A percentile compares a stretch with the other conserved stretches of the same genome.
phyloP scores from a whole-genome alignment of 345 rosid genomes.

The Crucihimalaya himalaica region DNA sequence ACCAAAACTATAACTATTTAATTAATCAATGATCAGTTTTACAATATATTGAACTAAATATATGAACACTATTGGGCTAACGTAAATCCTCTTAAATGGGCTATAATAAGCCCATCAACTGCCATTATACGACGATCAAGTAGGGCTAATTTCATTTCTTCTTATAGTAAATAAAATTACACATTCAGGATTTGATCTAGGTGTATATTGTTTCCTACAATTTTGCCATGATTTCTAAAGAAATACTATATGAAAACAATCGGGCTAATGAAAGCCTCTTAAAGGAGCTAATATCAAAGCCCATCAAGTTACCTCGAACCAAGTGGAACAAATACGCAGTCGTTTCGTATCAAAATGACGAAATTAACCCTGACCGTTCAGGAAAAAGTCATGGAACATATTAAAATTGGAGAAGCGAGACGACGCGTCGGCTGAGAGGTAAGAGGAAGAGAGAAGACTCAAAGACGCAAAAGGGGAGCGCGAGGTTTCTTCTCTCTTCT shows the following conservation, averaged over 20 bases:
- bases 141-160: too few relatives aligned
- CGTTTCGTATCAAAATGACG: background rate
- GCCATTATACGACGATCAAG: background rate
- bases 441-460: constrained; percentile 37
- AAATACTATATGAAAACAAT: background rate
- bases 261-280: background rate
- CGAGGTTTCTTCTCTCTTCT: constrained; percentile 22
- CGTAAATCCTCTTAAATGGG: background rate
- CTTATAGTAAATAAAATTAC: too few relatives aligned
- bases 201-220: background rate
- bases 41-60: background rate
- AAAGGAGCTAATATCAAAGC: background rate
- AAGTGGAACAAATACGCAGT: background rate
- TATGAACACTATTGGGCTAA: background rate
- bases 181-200: background rate
- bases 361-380: constrained; percentile 22
- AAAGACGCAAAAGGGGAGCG: background rate
- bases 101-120: background rate
- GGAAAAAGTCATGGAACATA: constrained; percentile 11
- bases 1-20: background rate
- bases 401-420: constrained; percentile 1
- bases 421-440: constrained; percentile 39
- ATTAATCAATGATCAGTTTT: background rate
- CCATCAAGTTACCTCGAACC: background rate
- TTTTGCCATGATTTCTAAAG: background rate